Conservation (phyloP, 176 grass and related monocot species). For the Oryza punctata region DNA sequence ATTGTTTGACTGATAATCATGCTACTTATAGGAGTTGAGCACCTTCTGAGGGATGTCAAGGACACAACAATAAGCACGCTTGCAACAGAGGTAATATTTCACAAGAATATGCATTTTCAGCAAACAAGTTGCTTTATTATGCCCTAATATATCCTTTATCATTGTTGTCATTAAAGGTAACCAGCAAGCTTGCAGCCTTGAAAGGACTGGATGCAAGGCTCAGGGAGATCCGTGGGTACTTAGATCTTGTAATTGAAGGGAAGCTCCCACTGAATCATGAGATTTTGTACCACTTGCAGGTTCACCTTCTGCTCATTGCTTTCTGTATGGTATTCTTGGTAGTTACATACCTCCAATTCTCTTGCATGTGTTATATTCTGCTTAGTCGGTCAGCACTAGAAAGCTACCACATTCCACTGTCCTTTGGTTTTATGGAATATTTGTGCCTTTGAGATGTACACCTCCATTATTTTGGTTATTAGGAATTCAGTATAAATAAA, state of each 20-base stretch:
- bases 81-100: conserved; percentile 77
- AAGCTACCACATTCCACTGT: neutral
- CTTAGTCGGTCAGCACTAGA: neutral
- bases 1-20: conserved; percentile 20
- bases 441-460: neutral
- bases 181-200: conserved; percentile 86
- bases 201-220: conserved; percentile 88
- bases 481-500: neutral
- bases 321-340: neutral
- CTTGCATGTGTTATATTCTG: neutral
- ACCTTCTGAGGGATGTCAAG: conserved; percentile 95
- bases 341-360: neutral
- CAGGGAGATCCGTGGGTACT: conserved; percentile 79
- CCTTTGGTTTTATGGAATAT: neutral
- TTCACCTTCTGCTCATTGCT: conserved; percentile 12
- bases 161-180: conserved; percentile 62
- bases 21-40: conserved; percentile 75
- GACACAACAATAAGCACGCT: conserved; percentile 97
- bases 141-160: conserved; percentile 22
- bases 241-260: conserved; percentile 89
- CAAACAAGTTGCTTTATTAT: conserved; percentile 19
- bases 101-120: neutral
- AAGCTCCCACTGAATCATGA: conserved; percentile 96
- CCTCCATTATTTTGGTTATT: neutral
- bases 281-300: conserved; percentile 98